Conservation (phyloP, 495 filamentous ascomycete species). For the Hypoxylon lienhwacheense region DNA sequence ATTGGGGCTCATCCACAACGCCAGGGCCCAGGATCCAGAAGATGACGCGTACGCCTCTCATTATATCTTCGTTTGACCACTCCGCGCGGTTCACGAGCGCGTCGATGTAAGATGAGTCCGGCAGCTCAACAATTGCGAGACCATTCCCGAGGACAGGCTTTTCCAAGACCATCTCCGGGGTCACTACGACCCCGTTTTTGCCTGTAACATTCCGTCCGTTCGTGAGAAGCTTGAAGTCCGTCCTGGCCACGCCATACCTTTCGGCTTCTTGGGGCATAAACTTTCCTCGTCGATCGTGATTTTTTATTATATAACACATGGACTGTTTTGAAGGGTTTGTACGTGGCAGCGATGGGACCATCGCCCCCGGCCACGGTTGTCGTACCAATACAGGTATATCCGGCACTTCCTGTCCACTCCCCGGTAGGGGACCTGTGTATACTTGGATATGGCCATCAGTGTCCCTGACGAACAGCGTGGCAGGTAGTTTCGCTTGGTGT, state of each 20-base stretch:
- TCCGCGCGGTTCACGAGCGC: conserved; percentile 68
- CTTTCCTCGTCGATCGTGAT: conserved; percentile 72
- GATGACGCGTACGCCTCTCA: conserved; percentile 65
- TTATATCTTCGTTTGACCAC: conserved; percentile 67
- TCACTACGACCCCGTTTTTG: conserved; percentile 58
- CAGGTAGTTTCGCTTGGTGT: conserved; percentile 65
- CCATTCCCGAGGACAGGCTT: conserved; percentile 49
- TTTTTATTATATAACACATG: conserved; percentile 82
- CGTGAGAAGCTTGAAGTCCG: conserved; percentile 55
- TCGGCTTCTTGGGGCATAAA: conserved; percentile 69
- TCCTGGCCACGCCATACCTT: conserved; percentile 58
- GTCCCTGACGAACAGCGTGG: conserved; percentile 70
- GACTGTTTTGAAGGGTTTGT: conserved; percentile 65
- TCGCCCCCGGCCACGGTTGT: conserved; percentile 79
- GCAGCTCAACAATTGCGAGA: conserved; percentile 79
- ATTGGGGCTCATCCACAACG: conserved; percentile 59
- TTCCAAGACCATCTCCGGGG: conserved; percentile 55
- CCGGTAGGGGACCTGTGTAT: conserved; percentile 68
- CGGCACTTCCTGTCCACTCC: conserved; percentile 49
- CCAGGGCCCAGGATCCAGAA: conserved; percentile 79
- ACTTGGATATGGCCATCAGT: conserved; percentile 62
- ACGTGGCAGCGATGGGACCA: conserved; percentile 62
- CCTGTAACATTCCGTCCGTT: conserved; percentile 55
- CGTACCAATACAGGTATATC: conserved; percentile 75
- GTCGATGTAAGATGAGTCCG: conserved; percentile 65